Base-by-base conservation (phyloP, 2,329 filamentous ascomycete genomes). In the Talaromyces rugulosus region DNA sequence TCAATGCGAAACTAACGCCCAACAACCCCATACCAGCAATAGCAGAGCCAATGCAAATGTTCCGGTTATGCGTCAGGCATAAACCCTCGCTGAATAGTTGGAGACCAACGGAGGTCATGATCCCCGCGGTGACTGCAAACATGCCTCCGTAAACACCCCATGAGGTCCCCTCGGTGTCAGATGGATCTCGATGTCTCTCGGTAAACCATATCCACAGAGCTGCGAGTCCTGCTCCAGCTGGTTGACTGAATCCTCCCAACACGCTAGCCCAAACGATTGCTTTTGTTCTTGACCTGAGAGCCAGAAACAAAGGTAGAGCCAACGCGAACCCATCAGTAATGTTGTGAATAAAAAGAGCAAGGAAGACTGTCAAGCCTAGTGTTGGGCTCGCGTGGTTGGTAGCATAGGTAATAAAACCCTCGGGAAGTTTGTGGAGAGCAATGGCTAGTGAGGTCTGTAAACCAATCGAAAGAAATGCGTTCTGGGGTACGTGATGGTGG, bases 321-420 rank as follows among this genome's bases (percentile, higher is more conserved):
- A 99, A 89, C 64, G 93, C 91, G 73, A 98, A 98, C 1, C 95
- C 95, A 78, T 99, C 95, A 31, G 92, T 93, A 70, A 99, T 96
- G 78, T 98, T 99, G 82, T 99, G 95, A 63, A 99, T 94, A 72
- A 96, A 96, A 7, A 99, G 84, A 0, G 95, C 94, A 75, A 98
- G 85, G 78, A 99, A 99, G 60, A 99, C 92, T 58, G 91, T 90
- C 75, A 96, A 87, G 23, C 95, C 95, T 0, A 99, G 85, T 0
- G 85, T 82, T 0, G 95, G 93, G 73, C 93, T 98, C 12, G 92
- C 94, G 73, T 99, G 95, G 76, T 98, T 99, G 9, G 95, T 97
- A 9, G 95, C 94, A 74, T 96, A 99, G 0, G 94, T 98, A 68
- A 99, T 89, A 75, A 89, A 89, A 44, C 86, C 87, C 74, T 89